A percentile compares a stretch with the other conserved stretches of the same genome.
Conservation (phyloP, 352 stramenopile genomes). For the Halophytophthora polymorphica region DNA sequence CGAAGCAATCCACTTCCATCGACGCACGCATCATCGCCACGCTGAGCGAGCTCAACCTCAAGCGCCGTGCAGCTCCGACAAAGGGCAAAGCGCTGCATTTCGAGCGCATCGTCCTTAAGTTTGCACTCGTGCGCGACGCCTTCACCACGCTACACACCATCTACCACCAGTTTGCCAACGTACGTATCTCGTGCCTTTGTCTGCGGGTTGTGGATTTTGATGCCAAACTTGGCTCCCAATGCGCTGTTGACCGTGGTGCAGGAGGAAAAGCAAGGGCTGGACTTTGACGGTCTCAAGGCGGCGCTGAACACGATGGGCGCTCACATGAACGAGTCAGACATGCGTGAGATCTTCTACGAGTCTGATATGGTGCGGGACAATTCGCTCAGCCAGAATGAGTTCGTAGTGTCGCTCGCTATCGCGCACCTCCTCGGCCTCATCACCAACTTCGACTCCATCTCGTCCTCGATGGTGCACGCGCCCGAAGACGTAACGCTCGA, state of each 20-base stretch:
- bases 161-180: slow-evolving; percentile 57
- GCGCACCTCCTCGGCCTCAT: slow-evolving; percentile 81
- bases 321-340: slow-evolving; percentile 63
- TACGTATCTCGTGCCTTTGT: slow-evolving; percentile 25
- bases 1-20: slow-evolving; percentile 49
- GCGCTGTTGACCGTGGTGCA: slow-evolving; percentile 10
- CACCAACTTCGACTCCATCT: slow-evolving; percentile 60
- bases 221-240: background rate
- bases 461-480: slow-evolving; percentile 25
- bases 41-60: slow-evolving; percentile 56
- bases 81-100: slow-evolving; percentile 64
- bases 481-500: slow-evolving; percentile 36
- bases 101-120: slow-evolving; percentile 77
- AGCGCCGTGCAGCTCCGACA: slow-evolving; percentile 33
- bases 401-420: slow-evolving; percentile 82
- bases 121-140: slow-evolving; percentile 52
- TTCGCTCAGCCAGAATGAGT: slow-evolving; percentile 82
- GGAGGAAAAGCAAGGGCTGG: slow-evolving; percentile 50
- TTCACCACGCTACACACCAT: slow-evolving; percentile 67
- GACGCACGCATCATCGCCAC: slow-evolving; percentile 67
- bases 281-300: slow-evolving; percentile 66
- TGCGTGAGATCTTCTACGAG: slow-evolving; percentile 84
- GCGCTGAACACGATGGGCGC: slow-evolving; percentile 54
- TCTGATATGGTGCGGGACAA: slow-evolving; percentile 89
- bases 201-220: background rate